Conservation (phyloP, 441 rosid species). For the Geranium incanum region DNA sequence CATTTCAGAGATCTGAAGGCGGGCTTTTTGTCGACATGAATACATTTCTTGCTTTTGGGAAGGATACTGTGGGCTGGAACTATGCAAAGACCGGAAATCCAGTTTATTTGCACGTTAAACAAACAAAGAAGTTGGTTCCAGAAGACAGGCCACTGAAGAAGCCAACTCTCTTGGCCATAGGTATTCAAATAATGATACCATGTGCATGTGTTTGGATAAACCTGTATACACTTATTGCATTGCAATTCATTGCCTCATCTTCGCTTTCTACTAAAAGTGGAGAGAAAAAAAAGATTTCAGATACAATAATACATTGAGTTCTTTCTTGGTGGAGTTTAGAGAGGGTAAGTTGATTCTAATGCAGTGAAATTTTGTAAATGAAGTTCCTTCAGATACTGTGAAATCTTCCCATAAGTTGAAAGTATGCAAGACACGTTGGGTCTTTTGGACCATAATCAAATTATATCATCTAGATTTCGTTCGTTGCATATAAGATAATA, state of each 20-base stretch:
- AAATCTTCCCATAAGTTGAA: not conserved
- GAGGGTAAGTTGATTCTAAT: not conserved
- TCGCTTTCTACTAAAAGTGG: not conserved
- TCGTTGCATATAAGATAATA: not conserved
- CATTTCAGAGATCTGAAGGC: constrained; percentile 74
- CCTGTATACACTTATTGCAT: not conserved
- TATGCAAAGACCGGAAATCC: constrained; percentile 77
- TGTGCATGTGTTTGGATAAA: not conserved
- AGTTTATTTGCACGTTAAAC: constrained; percentile 79
- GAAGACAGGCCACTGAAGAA: constrained; percentile 89
- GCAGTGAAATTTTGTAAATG: not conserved
- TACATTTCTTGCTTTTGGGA: constrained; percentile 87
- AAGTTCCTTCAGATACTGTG: not conserved
- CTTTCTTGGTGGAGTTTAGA: not conserved
- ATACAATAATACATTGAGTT: not conserved
- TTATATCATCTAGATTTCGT: not conserved
- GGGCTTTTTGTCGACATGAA: constrained; percentile 84
- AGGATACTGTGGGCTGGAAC: constrained; percentile 77
- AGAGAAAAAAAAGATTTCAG: too few relatives aligned
- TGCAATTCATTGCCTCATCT: not conserved
- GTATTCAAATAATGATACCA: constrained; percentile 29
- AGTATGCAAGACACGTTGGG: not conserved
- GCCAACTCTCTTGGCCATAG: constrained; percentile 83
- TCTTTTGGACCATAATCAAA: not conserved
- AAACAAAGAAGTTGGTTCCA: constrained; percentile 50